Evolutionary conservation across 306 rosid species (phyloP), one percentile per base, ranked within the genome.

Genomic region (Glycyrrhiza uralensis): DNA sequence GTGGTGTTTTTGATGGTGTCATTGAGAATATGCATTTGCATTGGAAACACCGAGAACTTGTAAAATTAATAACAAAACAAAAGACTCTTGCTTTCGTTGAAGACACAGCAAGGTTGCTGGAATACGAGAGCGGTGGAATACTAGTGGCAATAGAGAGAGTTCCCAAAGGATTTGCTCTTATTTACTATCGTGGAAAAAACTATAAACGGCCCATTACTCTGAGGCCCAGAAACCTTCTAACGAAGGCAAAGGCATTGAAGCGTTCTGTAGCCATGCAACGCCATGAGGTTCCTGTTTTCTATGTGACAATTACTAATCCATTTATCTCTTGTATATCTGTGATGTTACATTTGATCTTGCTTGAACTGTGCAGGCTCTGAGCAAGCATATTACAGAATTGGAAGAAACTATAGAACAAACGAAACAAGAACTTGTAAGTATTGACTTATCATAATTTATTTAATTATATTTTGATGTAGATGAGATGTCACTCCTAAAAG

Each of bases 1-100:
- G 99, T 52, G 99, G 99, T 66, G 93, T 95, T 70, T 95, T 95
- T 72, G 97, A 89, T 63, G 99, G 99, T 72, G 99, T 95, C 33
- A 80, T 95, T 5, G 99, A 95, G 86, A 95, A 95, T 85, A 95
- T 95, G 99, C 99, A 95, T 81, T 85, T 95, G 83, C 99, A 95
- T 76, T 95, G 99, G 99, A 95, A 95, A 81, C 86, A 95, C 71
- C 85, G 99, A 75, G 99, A 95, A 62, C 96, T 95, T 26, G 99
- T 95, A 80, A 95, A 95, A 78, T 76, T 95, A 69, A 86, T 95
- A 57, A 71, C 96, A 71, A 95, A 95, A 69, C 99, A 95, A 75
- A 91, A 88, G 80, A 91, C 89, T 67, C 99, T 89, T 77, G 87
- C 92, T 83, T 95, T 91, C 60, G 92, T 95, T 39, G 99, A 95